Evolutionary conservation across 768 basidiomycete species (phyloP), one percentile per base, ranked within the genome.

Genomic region (Mycena metata): DNA sequence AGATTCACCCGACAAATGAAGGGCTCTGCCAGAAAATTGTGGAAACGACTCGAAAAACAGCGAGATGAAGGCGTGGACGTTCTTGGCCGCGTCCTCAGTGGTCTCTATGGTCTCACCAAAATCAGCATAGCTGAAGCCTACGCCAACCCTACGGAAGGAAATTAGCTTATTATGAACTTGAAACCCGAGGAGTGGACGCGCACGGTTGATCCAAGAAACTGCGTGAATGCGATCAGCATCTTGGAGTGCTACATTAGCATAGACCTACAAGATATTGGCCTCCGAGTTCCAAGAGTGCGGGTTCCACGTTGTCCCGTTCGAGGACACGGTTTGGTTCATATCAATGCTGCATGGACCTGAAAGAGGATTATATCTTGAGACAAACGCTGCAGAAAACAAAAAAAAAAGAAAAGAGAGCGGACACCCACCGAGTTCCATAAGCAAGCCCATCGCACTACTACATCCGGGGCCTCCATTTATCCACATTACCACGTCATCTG

Each of bases 41-140:
- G 83, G 81, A 81, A 95, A 96, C 0, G 90, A 89, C 70, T 94
- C 90, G 72, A 94, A 92, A 79, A 94, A 94, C 62, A 95, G 90
- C 2, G 87, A 81, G 60, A 94, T 82, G 78, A 95, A 95, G 0
- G 92, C 90, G 55, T 90, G 84, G 43, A 94, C 81, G 73, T 95
- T 91, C 69, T 86, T 87, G 5, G 92, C 91, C 0, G 93, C 94
- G n/a, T 89, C 89, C 77, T 95, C 93, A 0, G 93, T 92, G 0
- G 91, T 93, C 64, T 87, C 88, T 19, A 93, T 82, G 0, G 83
- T 87, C 79, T 92, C 88, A 3, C 89, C 90, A 66, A 84, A 87
- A 69, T 92, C 90, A 3, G 89, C 88, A 65, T 91, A 91, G 2
- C 89, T 91, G 75, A 89, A 93, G 1, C 91, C 91, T 8, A 91